Evolutionary conservation across 495 filamentous ascomycete genomes (phyloP).

Genomic region (Penicillium pulvis): DNA sequence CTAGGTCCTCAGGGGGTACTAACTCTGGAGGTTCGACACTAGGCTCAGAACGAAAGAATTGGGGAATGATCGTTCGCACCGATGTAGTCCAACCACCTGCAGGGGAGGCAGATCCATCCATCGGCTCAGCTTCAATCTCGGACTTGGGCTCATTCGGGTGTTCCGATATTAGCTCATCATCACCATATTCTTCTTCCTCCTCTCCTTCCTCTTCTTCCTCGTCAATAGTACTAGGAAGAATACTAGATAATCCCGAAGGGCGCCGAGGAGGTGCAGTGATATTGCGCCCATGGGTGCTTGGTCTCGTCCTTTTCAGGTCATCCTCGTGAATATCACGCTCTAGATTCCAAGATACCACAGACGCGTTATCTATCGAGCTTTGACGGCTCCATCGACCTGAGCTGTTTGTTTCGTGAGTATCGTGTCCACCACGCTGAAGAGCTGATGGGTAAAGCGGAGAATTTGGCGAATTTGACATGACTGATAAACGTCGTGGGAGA

Average conservation of each 20-base stretch:
- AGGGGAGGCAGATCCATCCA: background rate
- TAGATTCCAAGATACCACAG: conserved; percentile 40
- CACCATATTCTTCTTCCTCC: conserved; percentile 25
- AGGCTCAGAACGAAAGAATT: conserved; percentile 7
- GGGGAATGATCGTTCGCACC: conserved; percentile 32
- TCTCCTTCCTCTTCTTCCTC: conserved; percentile 28
- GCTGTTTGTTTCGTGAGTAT: conserved; percentile 21
- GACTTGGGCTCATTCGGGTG: conserved; percentile 2
- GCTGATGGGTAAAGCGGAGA: conserved; percentile 39
- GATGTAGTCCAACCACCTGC: conserved; percentile 20
- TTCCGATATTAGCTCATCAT: conserved; percentile 24
- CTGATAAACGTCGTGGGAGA: conserved; percentile 23
- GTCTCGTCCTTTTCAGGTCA: conserved; percentile 39
- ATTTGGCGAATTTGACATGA: conserved; percentile 14
- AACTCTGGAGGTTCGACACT: background rate
- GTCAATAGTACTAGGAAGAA: conserved; percentile 30
- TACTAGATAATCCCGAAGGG: conserved; percentile 36
- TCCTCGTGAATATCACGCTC: conserved; percentile 49
- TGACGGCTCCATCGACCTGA: conserved; percentile 26
- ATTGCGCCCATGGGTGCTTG: conserved; percentile 34
- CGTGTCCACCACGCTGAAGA: conserved; percentile 24
- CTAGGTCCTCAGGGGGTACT: conserved; percentile 6
- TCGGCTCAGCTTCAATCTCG: conserved; percentile 2
- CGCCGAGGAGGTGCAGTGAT: conserved; percentile 47
- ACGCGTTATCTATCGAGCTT: conserved; percentile 39